Base-by-base conservation (phyloP, 805 yeast genomes). In the Candida koratica region DNA sequence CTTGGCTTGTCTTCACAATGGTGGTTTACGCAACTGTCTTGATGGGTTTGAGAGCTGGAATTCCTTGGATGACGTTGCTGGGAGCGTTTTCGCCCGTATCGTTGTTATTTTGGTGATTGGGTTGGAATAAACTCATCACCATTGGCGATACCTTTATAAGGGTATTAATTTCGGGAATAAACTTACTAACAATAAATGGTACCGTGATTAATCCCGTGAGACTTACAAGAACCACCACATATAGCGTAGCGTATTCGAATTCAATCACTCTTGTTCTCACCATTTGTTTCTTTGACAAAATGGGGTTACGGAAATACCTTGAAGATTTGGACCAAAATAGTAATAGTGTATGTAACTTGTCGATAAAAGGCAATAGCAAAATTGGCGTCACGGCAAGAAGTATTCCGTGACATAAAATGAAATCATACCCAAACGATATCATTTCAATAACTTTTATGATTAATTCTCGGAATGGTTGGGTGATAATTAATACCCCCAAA, bases 51-150 rank as follows among this genome's bases (percentile, higher is more conserved):
- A 27, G 9, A 18, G 35, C 45, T 4, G 60, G 59, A 18, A 65
- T 63, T 0, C 64, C 60, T 5, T 66, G 58, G 11, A 61, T 44
- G 11, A 77, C 62, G 8, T 61, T 56, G 1, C 56, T 35, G 0
- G 84, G 81, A 0, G 82, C 83, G 16, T 38, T 34, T 0, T 49
- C 61, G 0, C 86, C 87, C 0, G 87, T 81, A 49, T 81, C 87
- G 47, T 81, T 79, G 44, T 79, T 77, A 29, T 72, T 64, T 48
- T 79, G 84, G 25, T 58, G 50, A 25, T 61, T 69, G 1, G 88
- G 87, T 51, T 81, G 88, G 6, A 79, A 51, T 25, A 78, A 46
- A 3, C 42, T 46, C 3, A 30, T 33, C 4, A 44, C 34, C 7
- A 32, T 47, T 37, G 13, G 54, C 48, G 42, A 53, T 33, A 22